phyloP scores from a whole-genome alignment of 108 stramenopile genomes.

The Licmophora abbreviata region DNA sequence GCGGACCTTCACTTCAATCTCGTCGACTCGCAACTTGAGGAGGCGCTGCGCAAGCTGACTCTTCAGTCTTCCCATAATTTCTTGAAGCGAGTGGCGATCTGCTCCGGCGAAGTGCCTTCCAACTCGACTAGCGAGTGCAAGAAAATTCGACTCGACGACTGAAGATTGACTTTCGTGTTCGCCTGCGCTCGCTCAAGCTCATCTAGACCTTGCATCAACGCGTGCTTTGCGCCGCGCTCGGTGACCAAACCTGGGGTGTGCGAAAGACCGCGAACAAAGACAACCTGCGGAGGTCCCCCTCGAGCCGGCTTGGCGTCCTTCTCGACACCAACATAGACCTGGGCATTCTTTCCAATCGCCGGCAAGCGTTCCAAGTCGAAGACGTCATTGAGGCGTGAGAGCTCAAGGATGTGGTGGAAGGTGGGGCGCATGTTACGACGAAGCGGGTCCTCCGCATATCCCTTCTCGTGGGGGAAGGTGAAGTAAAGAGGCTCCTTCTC shows the following conservation, averaged over 20 bases:
- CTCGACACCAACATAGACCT: constrained; percentile 89
- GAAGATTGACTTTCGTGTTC: constrained; percentile 79
- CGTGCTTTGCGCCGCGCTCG: constrained; percentile 52
- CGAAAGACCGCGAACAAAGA: constrained; percentile 89
- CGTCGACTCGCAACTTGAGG: constrained; percentile 92
- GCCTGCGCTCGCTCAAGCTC: constrained; percentile 92
- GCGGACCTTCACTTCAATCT: constrained; percentile 95
- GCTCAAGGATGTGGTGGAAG: constrained; percentile 92
- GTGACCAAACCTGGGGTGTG: constrained; percentile 80
- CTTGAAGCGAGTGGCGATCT: constrained; percentile 59
- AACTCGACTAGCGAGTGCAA: constrained; percentile 85
- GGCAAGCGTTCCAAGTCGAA: constrained; percentile 79
- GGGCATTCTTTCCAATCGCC: constrained; percentile 85
- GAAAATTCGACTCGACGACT: constrained; percentile 91
- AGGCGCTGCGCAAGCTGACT: constrained; percentile 81
- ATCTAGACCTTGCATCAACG: constrained; percentile 86
- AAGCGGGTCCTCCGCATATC: constrained; percentile 84
- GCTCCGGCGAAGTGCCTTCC: constrained; percentile 52
- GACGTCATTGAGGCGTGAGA: constrained; percentile 72
- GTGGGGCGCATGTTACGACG: constrained; percentile 96
- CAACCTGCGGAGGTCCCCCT: constrained; percentile 78
- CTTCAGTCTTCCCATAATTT: constrained; percentile 69
- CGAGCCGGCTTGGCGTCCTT: constrained; percentile 44
- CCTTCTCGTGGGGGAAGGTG: constrained; percentile 70
- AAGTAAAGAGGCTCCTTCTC: constrained; percentile 80